Base-by-base conservation (phyloP, 202 grass and related monocot species). In the Schoenoplectus triqueter region DNA sequence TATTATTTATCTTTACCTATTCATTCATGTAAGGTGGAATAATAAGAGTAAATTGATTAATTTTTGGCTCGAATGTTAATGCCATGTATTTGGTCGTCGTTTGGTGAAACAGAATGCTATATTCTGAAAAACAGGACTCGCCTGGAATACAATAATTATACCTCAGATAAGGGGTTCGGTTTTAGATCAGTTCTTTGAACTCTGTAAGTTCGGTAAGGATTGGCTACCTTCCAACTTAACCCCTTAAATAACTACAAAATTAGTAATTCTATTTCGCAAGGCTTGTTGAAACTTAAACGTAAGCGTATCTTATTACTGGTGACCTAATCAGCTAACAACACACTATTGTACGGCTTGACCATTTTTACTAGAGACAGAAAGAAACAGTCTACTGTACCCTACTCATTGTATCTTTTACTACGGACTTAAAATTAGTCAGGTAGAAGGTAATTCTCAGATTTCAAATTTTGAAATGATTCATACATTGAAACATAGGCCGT, bases 151-250 rank as follows among this genome's bases (percentile, higher is more conserved):
- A 45, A 17, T 44, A 76, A 76, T 54, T 14, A 42, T 61, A 5
- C 15, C 55, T 8, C 52, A 41, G 11, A 78, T 60, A 77, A 77
- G 51, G 20, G 4, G 10, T 56, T 77, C 20, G 59, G 52, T 60
- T 42, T 59, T 41, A 44, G 11, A 60, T 13, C 40, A 59, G 13
- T 56, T 59, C 46, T 73, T 46, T 73, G 7, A 73, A 9, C 10
- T 44, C 10, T 46, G 54, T 3, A 79, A 19, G 55, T 60, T 79
- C 19, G 75, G 75, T 79, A 60, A 62, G 75, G 8, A 79, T 61
- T 62, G 75, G 75, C 75, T 5, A 79, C 54, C 75, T 62, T 79
- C 75, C 40, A 79, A 79, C 75, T 79, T 79, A 62, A 79, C 54
- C 40, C 15, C 7, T 61, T 45, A 79, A 18, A 62, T 46, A 79